Conservation (phyloP, 306 rosid species). For the Luffa aegyptiaca region DNA sequence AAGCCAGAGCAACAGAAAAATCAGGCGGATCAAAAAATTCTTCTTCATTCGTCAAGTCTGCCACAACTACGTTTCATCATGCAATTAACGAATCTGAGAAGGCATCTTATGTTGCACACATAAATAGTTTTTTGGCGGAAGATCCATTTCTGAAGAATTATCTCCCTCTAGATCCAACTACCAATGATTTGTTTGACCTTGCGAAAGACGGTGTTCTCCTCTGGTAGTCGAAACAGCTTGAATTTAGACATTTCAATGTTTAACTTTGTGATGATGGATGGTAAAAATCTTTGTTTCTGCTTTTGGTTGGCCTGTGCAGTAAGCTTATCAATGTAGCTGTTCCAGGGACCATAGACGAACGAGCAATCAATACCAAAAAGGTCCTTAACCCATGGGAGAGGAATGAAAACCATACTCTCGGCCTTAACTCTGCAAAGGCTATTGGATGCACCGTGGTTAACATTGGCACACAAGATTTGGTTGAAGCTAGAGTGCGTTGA, state of each 20-base stretch:
- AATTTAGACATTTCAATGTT: slow-evolving; percentile 1
- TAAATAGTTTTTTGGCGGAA: slow-evolving; percentile 71
- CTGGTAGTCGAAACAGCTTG: slow-evolving; percentile 43
- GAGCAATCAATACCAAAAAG: slow-evolving; percentile 89
- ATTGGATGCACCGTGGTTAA: slow-evolving; percentile 99
- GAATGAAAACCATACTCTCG: slow-evolving; percentile 93
- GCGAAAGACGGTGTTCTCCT: slow-evolving; percentile 93
- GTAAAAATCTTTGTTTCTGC: slow-evolving; percentile 20
- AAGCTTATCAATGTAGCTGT: slow-evolving; percentile 94
- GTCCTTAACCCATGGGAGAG: slow-evolving; percentile 99
- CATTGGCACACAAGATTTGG: slow-evolving; percentile 86
- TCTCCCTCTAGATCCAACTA: slow-evolving; percentile 77
- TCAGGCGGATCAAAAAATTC: slow-evolving; percentile 55
- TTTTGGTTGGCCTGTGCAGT: slow-evolving; percentile 40
- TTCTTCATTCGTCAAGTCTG: slow-evolving; percentile 83
- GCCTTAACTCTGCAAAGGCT: slow-evolving; percentile 97
- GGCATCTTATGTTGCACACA: slow-evolving; percentile 87
- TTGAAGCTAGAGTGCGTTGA: slow-evolving; percentile 86
- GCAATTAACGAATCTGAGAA: slow-evolving; percentile 89
- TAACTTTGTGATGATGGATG: neutral
- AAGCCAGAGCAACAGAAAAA: slow-evolving; percentile 39
- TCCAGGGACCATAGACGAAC: slow-evolving; percentile 97
- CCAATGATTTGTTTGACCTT: slow-evolving; percentile 80
- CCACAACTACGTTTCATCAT: slow-evolving; percentile 83
- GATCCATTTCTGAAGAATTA: slow-evolving; percentile 69